Percentiles rank a stretch among this genome's conserved stretches.
phyloP scores from a whole-genome alignment of 305 asterid species.

The Solanum hybrid region DNA sequence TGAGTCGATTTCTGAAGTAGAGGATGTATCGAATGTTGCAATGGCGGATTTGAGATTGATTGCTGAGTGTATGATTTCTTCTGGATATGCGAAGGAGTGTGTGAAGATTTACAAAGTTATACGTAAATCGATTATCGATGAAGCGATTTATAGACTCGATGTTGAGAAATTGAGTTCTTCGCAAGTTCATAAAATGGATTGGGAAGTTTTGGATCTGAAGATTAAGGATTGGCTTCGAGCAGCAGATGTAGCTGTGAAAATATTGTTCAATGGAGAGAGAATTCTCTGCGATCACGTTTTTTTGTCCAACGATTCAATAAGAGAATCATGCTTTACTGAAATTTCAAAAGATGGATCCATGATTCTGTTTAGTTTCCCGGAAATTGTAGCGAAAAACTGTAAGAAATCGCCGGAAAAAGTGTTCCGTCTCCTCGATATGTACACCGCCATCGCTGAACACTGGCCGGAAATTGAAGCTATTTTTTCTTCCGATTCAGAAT shows the following conservation, averaged over 20 bases:
- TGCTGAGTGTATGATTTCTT: constrained; percentile 75
- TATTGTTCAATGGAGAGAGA: constrained; percentile 70
- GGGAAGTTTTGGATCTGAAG: constrained; percentile 43
- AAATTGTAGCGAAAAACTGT: constrained; percentile 37
- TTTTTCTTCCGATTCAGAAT: constrained; percentile 45
- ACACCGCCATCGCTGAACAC: constrained; percentile 41
- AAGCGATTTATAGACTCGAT: constrained; percentile 66
- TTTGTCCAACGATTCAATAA: constrained; percentile 40
- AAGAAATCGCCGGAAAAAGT: constrained; percentile 45
- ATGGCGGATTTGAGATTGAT: constrained; percentile 59
- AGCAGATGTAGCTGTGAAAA: constrained; percentile 39
- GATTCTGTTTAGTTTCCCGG: constrained; percentile 62
- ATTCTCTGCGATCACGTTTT: constrained; percentile 78
- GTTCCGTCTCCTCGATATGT: constrained; percentile 71
- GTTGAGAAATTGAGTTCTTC: constrained; percentile 48
- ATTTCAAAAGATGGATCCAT: constrained; percentile 51
- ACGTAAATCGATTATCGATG: constrained; percentile 82
- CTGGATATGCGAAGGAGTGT: constrained; percentile 66
- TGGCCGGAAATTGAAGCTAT: constrained; percentile 73
- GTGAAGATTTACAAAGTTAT: constrained; percentile 49
- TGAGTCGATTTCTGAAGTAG: constrained; percentile 40
- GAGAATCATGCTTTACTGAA: constrained; percentile 59
- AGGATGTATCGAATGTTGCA: constrained; percentile 39
- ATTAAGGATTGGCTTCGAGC: constrained; percentile 59
- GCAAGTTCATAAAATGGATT: constrained; percentile 53